A percentile compares a stretch with the other conserved stretches of the same genome.
Conservation (phyloP, 2,329 filamentous ascomycete genomes). For the Fusarium gaditjirri region DNA sequence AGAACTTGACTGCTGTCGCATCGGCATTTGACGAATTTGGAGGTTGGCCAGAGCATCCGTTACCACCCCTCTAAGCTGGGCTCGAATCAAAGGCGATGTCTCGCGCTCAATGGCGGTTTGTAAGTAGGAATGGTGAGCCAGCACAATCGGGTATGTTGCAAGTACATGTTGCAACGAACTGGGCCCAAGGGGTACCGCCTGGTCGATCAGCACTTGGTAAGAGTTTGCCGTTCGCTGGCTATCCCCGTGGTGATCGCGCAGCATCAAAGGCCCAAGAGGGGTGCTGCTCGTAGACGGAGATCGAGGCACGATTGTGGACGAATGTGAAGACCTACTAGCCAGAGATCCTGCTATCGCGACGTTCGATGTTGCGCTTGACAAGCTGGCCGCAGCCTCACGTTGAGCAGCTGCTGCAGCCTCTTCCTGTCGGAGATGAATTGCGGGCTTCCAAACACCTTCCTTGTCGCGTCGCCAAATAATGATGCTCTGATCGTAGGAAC, state of each 20-base stretch:
- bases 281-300: slow-evolving; percentile 20
- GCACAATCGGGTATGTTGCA: slow-evolving; percentile 58
- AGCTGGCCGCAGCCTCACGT: slow-evolving; percentile 38
- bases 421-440: slow-evolving; percentile 79
- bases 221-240: slow-evolving; percentile 51
- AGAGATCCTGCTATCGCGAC: slow-evolving; percentile 22
- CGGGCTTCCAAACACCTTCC: slow-evolving; percentile 85
- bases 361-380: slow-evolving; percentile 21
- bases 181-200: slow-evolving; percentile 61
- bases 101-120: slow-evolving; percentile 64
- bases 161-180: slow-evolving; percentile 59
- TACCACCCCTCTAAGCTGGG: slow-evolving; percentile 62
- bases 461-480: slow-evolving; percentile 93
- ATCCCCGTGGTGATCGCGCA: slow-evolving; percentile 42
- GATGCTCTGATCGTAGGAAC: slow-evolving; percentile 94
- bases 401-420: slow-evolving; percentile 69
- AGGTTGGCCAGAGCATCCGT: slow-evolving; percentile 57
- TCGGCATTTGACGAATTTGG: slow-evolving; percentile 56
- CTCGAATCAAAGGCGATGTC: slow-evolving; percentile 58
- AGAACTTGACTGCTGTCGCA: slow-evolving; percentile 37
- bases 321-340: slow-evolving; percentile 8
- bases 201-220: slow-evolving; percentile 64
- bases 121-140: slow-evolving; percentile 60
- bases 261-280: slow-evolving; percentile 27
- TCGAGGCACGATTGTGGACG: slow-evolving; percentile 9